These are phyloP conservation scores for Panicum miliaceum DNA, from an alignment of 176 grass and related monocot genomes.

Conservation along the genomic window DNA sequence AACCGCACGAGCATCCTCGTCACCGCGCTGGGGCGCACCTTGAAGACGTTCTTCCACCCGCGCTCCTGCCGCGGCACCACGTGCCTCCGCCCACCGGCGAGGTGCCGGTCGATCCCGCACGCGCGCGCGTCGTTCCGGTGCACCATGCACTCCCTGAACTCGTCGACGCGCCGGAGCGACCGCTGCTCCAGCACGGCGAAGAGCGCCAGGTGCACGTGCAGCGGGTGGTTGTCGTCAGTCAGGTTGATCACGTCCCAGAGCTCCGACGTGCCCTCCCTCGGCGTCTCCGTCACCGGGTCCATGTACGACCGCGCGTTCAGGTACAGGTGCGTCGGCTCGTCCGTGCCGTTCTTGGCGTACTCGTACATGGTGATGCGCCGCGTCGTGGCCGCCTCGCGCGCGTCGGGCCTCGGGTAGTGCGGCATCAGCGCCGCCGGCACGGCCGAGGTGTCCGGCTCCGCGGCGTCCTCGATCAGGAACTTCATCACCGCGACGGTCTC, in stretches of 20 bases:
- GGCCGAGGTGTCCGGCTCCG: constrained; percentile 43
- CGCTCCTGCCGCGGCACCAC: constrained; percentile 55
- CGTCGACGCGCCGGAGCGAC: constrained; percentile 51
- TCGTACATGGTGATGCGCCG: constrained; percentile 85
- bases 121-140: constrained; percentile 54
- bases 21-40: constrained; percentile 61
- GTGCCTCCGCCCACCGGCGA: constrained; percentile 24
- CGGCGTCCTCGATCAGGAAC: constrained; percentile 50
- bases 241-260: constrained; percentile 94
- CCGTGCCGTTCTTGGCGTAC: constrained; percentile 60
- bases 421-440: constrained; percentile 53
- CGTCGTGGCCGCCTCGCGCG: constrained; percentile 12
- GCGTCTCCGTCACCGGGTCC: constrained; percentile 84
- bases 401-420: constrained; percentile 34
- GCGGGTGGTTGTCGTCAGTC: constrained; percentile 89
- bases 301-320: constrained; percentile 69
- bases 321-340: constrained; percentile 88
- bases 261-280: constrained; percentile 68
- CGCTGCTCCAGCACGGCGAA: constrained; percentile 62
- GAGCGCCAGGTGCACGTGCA: constrained; percentile 77
- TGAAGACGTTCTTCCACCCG: constrained; percentile 97
- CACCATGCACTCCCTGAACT: constrained; percentile 73
- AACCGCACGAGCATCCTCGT: constrained; percentile 72
- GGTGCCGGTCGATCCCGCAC: constrained; percentile 50
- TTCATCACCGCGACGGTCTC: constrained; percentile 65